These are phyloP conservation scores for Asparagopsis taxiformis DNA, from an alignment of 31 red algal species.

Conservation along the genomic window DNA sequence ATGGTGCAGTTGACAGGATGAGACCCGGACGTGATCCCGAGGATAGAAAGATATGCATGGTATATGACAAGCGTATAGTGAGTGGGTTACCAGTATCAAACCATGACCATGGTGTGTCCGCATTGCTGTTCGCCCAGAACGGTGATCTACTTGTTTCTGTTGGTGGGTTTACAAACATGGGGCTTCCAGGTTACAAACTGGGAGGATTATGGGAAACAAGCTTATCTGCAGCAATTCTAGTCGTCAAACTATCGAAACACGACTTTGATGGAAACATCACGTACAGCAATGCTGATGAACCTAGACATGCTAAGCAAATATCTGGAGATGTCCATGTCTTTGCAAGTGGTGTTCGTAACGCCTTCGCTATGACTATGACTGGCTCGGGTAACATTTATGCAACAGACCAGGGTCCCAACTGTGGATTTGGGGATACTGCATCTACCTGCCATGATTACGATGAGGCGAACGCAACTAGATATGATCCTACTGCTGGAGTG, in stretches of 20 bases:
- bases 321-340: constrained; percentile 46
- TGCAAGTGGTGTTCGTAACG: constrained; percentile 32
- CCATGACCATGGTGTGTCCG: background rate
- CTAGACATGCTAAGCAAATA: constrained; percentile 7
- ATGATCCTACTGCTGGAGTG: constrained; percentile 5
- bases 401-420: constrained; percentile 56
- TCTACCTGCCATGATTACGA: constrained; percentile 27
- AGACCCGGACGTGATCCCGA: constrained; percentile 19
- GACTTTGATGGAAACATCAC: constrained; percentile 40
- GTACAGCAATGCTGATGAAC: constrained; percentile 34
- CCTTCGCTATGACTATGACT: constrained; percentile 32
- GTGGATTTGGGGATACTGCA: constrained; percentile 30
- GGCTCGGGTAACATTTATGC: constrained; percentile 27
- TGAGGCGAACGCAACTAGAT: constrained; percentile 4
- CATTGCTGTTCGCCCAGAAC: constrained; percentile 33
- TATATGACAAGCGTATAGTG: constrained; percentile 41
- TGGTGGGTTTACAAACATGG: constrained; percentile 58
- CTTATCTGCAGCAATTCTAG: constrained; percentile 40
- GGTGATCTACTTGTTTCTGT: constrained; percentile 61
- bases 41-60: constrained; percentile 23
- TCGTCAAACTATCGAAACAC: constrained; percentile 26
- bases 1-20: constrained; percentile 31
- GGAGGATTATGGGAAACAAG: constrained; percentile 37
- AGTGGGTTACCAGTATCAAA: background rate
- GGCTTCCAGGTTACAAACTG: constrained; percentile 39